Evolutionary conservation across 2,329 filamentous ascomycete genomes (phyloP), one percentile per base, ranked within the genome.

Genomic region (Didymella glomerata): DNA sequence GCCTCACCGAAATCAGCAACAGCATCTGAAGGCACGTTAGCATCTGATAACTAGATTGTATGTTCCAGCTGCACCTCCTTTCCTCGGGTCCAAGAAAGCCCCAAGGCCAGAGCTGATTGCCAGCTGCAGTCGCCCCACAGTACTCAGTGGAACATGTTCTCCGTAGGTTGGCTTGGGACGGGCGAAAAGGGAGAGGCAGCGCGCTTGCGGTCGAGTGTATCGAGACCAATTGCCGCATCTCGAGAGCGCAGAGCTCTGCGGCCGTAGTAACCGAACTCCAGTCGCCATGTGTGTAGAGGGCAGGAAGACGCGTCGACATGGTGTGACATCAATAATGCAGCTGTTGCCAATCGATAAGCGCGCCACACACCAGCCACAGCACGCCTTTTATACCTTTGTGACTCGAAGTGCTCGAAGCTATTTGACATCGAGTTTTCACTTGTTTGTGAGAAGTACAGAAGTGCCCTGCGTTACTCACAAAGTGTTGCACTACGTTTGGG

Each of bases 1-100:
- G 93, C 89, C 83, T 99, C 95, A 73, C 93, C 94, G n/a, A 96
- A 86, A 32, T 92, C 87, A 32, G 95, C 95, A 69, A 99, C 96
- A 67, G 99, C 88, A 81, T 99, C 95, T 92, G 47, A 14, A 20
- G 6, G 4, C 34, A 40, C 22, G 8, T 32, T 25, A 24, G 48
- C 20, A 40, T 8, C 8, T 38, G 34, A 38, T 9, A 8, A 8
- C 16, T 18, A 2, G 2, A 10, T 16, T 38, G 18, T 7, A 40
- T 40, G 7, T 40, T 11, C n/a, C 13, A 40, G 18, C 2, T 47
- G 32, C 54, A 90, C 91, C 91, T 76, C 88, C 92, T 69, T 95
- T 86, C 72, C 91, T 86, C 1, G 94, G 94, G 70, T 97, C 87
- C 3, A 92, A 68, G 22, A 89, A 79, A 36, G 85, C 85, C 47